These are phyloP conservation scores for Vaccinium darrowii DNA, from an alignment of 148 eudicot genomes.

Conservation along the genomic window DNA sequence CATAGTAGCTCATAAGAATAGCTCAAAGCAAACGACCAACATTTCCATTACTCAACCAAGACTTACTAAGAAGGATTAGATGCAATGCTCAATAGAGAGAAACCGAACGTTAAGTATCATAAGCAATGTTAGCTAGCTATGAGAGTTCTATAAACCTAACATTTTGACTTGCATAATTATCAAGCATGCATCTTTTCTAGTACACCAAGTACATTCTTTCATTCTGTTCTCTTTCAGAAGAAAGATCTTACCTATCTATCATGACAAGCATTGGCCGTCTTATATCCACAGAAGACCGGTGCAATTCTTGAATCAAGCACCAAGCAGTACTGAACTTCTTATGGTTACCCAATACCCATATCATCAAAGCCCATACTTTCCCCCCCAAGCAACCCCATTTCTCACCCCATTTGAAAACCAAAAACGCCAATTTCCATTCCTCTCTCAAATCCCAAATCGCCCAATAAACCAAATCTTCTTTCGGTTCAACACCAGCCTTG, in stretches of 20 bases:
- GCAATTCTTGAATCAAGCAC: conserved; percentile 67
- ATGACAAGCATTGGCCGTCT: conserved; percentile 64
- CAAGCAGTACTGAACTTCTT: conserved; percentile 71
- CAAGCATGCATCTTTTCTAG: neutral
- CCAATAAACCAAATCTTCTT: conserved; percentile 36
- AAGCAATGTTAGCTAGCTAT: neutral
- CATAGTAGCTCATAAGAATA: neutral
- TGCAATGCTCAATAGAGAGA: neutral
- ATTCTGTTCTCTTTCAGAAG: neutral
- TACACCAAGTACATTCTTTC: neutral
- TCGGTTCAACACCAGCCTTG: conserved; percentile 34
- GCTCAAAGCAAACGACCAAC: neutral
- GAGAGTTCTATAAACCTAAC: neutral
- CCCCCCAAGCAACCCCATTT: conserved; percentile 49
- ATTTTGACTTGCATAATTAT: neutral
- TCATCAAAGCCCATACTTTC: conserved; percentile 56
- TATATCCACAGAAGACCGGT: conserved; percentile 44
- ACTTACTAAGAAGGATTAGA: neutral
- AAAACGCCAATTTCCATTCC: conserved; percentile 68
- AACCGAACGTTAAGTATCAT: too few species aligned
- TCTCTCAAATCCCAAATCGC: conserved; percentile 61
- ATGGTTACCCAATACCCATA: conserved; percentile 81
- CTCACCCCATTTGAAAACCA: conserved; percentile 62
- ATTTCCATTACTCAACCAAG: neutral
- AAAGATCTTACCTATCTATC: conserved; percentile 62